Percentiles rank a stretch among this genome's conserved stretches.
These are phyloP conservation scores for Prunus persica DNA, from an alignment of 306 rosid genomes.

Conservation along the genomic window Prunus_persica_NCBIv2 NC_034010.1:26828001-26828500, in stretches of 20 bases:
- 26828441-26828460: slow-evolving; percentile 45
- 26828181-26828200: slow-evolving; percentile 1
- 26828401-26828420: slow-evolving; percentile 39
- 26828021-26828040: no score
- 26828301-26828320: background rate
- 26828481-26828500: background rate
- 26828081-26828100: background rate
- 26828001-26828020: no score
- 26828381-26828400: slow-evolving; percentile 40
- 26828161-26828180: slow-evolving; percentile 11
- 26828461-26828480: slow-evolving; percentile 22
- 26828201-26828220: background rate
- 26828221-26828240: slow-evolving; percentile 19
- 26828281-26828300: background rate
- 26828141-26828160: background rate
- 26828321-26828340: background rate
- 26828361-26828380: slow-evolving; percentile 25
- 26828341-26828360: slow-evolving; percentile 25
- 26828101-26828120: background rate
- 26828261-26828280: slow-evolving; percentile 3
- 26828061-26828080: no score
- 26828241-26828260: slow-evolving; percentile 8
- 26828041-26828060: no score
- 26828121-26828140: background rate
- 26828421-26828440: slow-evolving; percentile 84